phyloP scores from a whole-genome alignment of 805 yeast genomes.

The Torulaspora gathmanii region DNA sequence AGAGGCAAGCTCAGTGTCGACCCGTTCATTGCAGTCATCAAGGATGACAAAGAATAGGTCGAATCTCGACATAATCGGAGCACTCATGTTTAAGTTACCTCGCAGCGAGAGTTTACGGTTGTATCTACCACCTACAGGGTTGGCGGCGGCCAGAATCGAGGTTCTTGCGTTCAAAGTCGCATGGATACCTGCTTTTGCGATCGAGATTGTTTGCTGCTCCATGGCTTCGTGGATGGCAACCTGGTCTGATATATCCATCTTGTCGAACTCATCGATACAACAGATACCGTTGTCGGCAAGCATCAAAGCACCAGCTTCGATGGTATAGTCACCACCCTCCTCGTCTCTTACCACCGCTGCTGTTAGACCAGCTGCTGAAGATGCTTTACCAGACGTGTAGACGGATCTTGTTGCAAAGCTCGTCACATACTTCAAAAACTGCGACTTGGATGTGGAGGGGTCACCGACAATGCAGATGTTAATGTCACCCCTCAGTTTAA shows the following conservation, averaged over 20 bases:
- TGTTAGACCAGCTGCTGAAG: conserved; percentile 97
- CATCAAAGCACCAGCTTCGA: conserved; percentile 98
- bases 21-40: conserved; percentile 88
- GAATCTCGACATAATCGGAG: conserved; percentile 98
- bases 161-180: conserved; percentile 97
- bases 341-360: conserved; percentile 98
- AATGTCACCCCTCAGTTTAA: conserved; percentile 92
- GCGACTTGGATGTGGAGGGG: conserved; percentile 96
- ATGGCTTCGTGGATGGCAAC: conserved; percentile 99
- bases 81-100: conserved; percentile 89
- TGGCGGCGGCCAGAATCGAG: conserved; percentile 96
- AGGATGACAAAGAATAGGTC: conserved; percentile 90
- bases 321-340: conserved; percentile 94
- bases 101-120: conserved; percentile 80
- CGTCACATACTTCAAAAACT: conserved; percentile 88
- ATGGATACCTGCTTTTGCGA: conserved; percentile 98
- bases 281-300: conserved; percentile 97
- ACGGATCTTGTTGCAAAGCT: conserved; percentile 90
- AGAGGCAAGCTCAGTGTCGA: conserved; percentile 84
- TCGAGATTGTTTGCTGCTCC: conserved; percentile 99
- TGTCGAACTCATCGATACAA: conserved; percentile 97
- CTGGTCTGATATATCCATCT: conserved; percentile 93
- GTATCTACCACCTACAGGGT: conserved; percentile 95
- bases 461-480: conserved; percentile 96
- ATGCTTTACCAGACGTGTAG: conserved; percentile 96